Evolutionary conservation across 2,329 filamentous ascomycete species (phyloP).

Genomic region (Stagonosporopsis vannaccii): DNA sequence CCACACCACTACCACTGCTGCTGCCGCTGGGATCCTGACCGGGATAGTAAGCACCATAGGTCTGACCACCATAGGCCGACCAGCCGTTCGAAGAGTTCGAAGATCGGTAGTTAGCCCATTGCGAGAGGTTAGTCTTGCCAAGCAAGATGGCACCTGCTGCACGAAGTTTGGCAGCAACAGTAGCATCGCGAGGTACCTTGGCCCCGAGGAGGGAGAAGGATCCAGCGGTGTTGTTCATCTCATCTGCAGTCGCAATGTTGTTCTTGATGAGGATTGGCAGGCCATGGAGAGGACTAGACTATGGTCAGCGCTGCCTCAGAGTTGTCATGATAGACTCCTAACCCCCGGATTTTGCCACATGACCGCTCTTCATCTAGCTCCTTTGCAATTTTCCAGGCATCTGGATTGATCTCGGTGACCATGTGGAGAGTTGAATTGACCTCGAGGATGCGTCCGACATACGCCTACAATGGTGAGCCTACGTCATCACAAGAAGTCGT

Average conservation of each 20-base stretch:
- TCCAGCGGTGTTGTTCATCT: conserved; percentile 70
- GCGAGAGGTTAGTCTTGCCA: conserved; percentile 69
- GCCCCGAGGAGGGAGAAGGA: conserved; percentile 69
- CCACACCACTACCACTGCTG: conserved; percentile 64
- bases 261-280: conserved; percentile 72
- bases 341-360: conserved; percentile 57
- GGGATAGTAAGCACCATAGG: conserved; percentile 66
- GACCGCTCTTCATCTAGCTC: conserved; percentile 58
- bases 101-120: conserved; percentile 71
- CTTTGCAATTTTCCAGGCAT: conserved; percentile 59
- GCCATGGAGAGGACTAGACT: conserved; percentile 64
- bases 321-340: background rate
- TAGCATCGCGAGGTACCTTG: conserved; percentile 64
- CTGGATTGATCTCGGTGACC: conserved; percentile 64
- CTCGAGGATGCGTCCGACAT: conserved; percentile 59
- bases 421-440: conserved; percentile 61
- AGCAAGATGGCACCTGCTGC: conserved; percentile 69
- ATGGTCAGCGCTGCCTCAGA: conserved; percentile 1
- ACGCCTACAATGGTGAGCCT: conserved; percentile 49
- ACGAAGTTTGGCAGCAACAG: conserved; percentile 66
- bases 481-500: background rate
- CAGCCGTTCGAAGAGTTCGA: conserved; percentile 67
- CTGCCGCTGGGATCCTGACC: conserved; percentile 62
- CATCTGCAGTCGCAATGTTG: conserved; percentile 69
- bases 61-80: conserved; percentile 70